Conservation (phyloP, 768 basidiomycete genomes). For the Lactarius trivialis region DNA sequence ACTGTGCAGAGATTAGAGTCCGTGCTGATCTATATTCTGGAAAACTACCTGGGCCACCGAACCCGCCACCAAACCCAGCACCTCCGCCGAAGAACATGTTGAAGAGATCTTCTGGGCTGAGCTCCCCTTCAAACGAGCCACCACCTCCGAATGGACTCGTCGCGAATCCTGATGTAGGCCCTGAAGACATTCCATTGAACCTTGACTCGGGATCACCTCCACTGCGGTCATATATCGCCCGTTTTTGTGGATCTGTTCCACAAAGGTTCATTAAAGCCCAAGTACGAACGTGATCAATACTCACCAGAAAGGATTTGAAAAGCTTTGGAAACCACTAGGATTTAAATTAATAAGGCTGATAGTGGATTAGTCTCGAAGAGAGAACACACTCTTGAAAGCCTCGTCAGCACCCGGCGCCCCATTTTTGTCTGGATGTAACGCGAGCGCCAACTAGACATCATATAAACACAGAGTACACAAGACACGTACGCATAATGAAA, state of each 20-base stretch:
- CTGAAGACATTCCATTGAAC: constrained; percentile 51
- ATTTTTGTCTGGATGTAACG: constrained; percentile 89
- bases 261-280: not conserved
- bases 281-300: constrained; percentile 10
- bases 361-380: constrained; percentile 14
- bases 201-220: constrained; percentile 88
- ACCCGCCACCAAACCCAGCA: constrained; percentile 40
- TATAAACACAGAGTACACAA: not conserved
- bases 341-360: constrained; percentile 11
- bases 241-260: constrained; percentile 71
- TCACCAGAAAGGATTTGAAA: constrained; percentile 88
- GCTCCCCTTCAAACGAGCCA: constrained; percentile 66
- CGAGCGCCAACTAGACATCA: constrained; percentile 64
- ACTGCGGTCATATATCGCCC: constrained; percentile 76
- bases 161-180: constrained; percentile 44
- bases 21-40: not conserved
- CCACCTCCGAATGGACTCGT: constrained; percentile 41
- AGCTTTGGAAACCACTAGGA: constrained; percentile 90
- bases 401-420: constrained; percentile 98
- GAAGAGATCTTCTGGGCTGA: constrained; percentile 94
- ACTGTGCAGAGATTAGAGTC: constrained; percentile 32
- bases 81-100: constrained; percentile 97
- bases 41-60: constrained; percentile 45
- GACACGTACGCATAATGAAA: not conserved
- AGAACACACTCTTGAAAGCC: constrained; percentile 85